These are phyloP conservation scores for Agroathelia rolfsii DNA, from an alignment of 1,284 basidiomycete genomes.

Conservation along the genomic window DNA sequence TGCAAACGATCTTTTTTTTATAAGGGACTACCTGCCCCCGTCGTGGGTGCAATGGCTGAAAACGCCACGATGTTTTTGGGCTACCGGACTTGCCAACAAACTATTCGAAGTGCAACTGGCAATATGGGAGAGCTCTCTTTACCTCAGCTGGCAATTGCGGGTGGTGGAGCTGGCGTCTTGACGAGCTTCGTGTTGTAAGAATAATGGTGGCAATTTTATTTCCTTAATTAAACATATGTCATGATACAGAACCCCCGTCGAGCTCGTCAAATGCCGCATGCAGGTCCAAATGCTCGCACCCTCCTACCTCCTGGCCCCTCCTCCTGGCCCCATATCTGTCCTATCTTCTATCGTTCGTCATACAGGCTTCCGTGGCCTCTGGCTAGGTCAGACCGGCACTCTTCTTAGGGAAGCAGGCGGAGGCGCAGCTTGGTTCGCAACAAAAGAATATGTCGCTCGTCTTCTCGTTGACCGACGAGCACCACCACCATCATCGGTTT, in stretches of 20 bases:
- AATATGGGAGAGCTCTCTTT: constrained; percentile 42
- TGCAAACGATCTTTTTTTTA: constrained; percentile 7
- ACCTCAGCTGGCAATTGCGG: constrained; percentile 69
- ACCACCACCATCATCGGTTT: constrained; percentile 16
- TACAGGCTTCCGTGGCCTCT: constrained; percentile 76
- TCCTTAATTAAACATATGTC: constrained; percentile 3
- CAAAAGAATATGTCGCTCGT: constrained; percentile 71
- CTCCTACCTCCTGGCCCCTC: constrained; percentile 18
- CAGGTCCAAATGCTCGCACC: constrained; percentile 84
- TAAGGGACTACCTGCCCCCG: constrained; percentile 91
- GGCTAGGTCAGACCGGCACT: constrained; percentile 95
- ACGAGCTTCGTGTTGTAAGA: constrained; percentile 83
- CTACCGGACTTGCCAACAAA: constrained; percentile 77
- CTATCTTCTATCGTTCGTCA: constrained; percentile 55
- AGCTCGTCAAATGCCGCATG: constrained; percentile 97
- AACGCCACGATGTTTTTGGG: constrained; percentile 86
- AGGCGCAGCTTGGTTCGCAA: constrained; percentile 83
- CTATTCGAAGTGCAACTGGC: constrained; percentile 34
- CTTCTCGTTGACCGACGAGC: constrained; percentile 41
- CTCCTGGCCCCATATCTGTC: constrained; percentile 63
- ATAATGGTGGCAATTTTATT: background rate
- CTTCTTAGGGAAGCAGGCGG: constrained; percentile 92
- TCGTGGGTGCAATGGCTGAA: constrained; percentile 88
- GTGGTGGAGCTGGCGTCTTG: constrained; percentile 75
- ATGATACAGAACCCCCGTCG: constrained; percentile 76